phyloP scores from a whole-genome alignment of 139 green algal species.

The Closterium sp. region DNA sequence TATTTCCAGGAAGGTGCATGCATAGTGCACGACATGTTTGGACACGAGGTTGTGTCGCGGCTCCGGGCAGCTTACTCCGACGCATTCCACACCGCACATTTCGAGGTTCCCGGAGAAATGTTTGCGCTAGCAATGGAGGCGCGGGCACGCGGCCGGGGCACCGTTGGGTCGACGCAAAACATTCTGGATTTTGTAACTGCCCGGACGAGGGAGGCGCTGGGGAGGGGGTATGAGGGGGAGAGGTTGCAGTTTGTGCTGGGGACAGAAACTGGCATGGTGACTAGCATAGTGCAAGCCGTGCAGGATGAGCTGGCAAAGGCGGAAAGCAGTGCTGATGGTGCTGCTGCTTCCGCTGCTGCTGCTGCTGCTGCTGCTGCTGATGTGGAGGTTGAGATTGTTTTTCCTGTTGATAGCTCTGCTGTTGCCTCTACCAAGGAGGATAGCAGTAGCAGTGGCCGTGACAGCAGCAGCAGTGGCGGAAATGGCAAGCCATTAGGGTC shows the following conservation, averaged over 20 bases:
- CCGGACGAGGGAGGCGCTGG: slow-evolving; percentile 69
- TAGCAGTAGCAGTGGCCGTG: neutral
- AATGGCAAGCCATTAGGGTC: neutral
- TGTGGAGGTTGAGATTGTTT: slow-evolving; percentile 94
- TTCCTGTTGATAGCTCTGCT: slow-evolving; percentile 78
- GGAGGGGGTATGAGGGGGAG: slow-evolving; percentile 59
- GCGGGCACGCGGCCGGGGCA: slow-evolving; percentile 72
- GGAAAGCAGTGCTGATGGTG: slow-evolving; percentile 68
- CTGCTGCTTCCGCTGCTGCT: no score
- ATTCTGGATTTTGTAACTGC: slow-evolving; percentile 94
- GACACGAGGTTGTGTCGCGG: slow-evolving; percentile 67
- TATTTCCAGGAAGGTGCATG: slow-evolving; percentile 91
- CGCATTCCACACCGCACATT: slow-evolving; percentile 93
- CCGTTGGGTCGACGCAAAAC: slow-evolving; percentile 93
- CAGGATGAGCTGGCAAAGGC: slow-evolving; percentile 53
- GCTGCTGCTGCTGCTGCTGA: slow-evolving; percentile 65
- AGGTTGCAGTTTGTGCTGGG: slow-evolving; percentile 91
- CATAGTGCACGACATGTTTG: slow-evolving; percentile 99
- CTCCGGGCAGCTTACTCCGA: slow-evolving; percentile 76
- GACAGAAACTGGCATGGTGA: slow-evolving; percentile 98
- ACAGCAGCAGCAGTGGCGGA: neutral
- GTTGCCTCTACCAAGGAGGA: slow-evolving; percentile 64
- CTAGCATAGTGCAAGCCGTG: slow-evolving; percentile 87
- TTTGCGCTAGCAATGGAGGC: slow-evolving; percentile 90
- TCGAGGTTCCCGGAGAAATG: slow-evolving; percentile 95